Evolutionary conservation across 2,329 filamentous ascomycete genomes (phyloP).

Genomic region (Epichloe uncinata): DNA sequence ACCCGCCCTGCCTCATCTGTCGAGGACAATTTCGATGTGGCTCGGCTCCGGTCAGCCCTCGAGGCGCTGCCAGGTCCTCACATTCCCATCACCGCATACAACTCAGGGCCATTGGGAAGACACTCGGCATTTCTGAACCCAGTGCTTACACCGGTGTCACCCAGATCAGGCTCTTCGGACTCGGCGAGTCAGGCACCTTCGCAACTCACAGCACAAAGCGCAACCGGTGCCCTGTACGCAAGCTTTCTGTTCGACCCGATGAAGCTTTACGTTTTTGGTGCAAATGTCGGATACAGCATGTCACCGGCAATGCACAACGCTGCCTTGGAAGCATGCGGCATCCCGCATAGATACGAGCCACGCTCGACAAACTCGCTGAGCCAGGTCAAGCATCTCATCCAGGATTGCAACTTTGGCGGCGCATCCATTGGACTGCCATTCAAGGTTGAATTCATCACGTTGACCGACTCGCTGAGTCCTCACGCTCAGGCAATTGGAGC

Average conservation of each 20-base stretch:
- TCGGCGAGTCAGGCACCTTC: conserved; percentile 9
- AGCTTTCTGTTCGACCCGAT: conserved; percentile 56
- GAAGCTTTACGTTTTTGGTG: conserved; percentile 63
- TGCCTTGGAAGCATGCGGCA: conserved; percentile 52
- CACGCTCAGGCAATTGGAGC: conserved; percentile 65
- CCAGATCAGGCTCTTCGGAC: conserved; percentile 19
- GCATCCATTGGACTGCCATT: conserved; percentile 60
- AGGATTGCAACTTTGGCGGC: conserved; percentile 56
- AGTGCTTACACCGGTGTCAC: conserved; percentile 45
- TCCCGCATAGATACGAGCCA: conserved; percentile 55
- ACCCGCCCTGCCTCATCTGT: conserved; percentile 41
- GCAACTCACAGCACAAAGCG: conserved; percentile 44
- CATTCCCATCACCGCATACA: conserved; percentile 49
- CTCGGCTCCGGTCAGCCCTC: conserved; percentile 38
- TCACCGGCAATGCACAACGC: conserved; percentile 69
- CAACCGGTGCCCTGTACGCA: conserved; percentile 51
- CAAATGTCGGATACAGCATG: conserved; percentile 56
- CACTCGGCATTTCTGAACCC: conserved; percentile 55
- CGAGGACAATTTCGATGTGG: conserved; percentile 51
- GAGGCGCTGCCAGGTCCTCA: conserved; percentile 25
- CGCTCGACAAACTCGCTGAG: conserved; percentile 49
- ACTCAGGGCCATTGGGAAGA: conserved; percentile 48
- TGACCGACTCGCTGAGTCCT: conserved; percentile 55
- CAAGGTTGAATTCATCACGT: conserved; percentile 58
- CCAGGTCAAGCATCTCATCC: conserved; percentile 49